Evolutionary conservation across 2,329 filamentous ascomycete species (phyloP).

Genomic region (Xylariaceae sp.): DNA sequence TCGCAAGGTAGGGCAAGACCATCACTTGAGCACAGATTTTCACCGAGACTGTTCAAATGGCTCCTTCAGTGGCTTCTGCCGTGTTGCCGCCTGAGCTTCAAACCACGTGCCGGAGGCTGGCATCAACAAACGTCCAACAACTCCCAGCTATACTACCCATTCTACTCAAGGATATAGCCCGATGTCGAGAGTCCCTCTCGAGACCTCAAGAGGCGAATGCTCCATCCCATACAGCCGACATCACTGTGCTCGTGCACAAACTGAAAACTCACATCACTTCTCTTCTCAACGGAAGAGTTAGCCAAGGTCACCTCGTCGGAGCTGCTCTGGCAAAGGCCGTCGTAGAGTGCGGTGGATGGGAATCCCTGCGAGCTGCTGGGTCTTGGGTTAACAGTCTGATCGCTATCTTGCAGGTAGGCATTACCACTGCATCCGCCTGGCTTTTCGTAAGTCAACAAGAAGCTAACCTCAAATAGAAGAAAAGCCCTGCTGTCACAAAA

Average conservation of each 20-base stretch:
- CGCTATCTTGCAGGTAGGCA: conserved; percentile 64
- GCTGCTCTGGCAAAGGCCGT: conserved; percentile 76
- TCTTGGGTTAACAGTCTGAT: conserved; percentile 78
- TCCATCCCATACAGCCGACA: conserved; percentile 62
- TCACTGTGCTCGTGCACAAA: conserved; percentile 72
- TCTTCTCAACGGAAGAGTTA: conserved; percentile 71
- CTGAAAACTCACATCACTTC: conserved; percentile 75
- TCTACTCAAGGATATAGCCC: conserved; percentile 60
- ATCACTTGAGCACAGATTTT: background rate
- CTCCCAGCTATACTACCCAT: conserved; percentile 71
- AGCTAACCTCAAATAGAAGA: conserved; percentile 54
- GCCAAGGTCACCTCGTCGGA: conserved; percentile 74
- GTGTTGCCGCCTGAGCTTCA: conserved; percentile 57
- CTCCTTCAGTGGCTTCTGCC: conserved; percentile 31
- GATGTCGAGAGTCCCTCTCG: conserved; percentile 61
- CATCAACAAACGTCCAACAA: conserved; percentile 67
- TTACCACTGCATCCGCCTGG: background rate
- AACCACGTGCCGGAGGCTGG: conserved; percentile 67
- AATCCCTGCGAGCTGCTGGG: conserved; percentile 69
- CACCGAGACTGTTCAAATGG: background rate
- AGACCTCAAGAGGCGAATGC: conserved; percentile 56
- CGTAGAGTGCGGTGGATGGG: conserved; percentile 81
- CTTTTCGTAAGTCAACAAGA: background rate
- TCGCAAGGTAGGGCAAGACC: background rate
- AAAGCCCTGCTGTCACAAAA: conserved; percentile 72